Conservation (phyloP, 768 basidiomycete genomes). For the Hypholoma sublateritium region DNA sequence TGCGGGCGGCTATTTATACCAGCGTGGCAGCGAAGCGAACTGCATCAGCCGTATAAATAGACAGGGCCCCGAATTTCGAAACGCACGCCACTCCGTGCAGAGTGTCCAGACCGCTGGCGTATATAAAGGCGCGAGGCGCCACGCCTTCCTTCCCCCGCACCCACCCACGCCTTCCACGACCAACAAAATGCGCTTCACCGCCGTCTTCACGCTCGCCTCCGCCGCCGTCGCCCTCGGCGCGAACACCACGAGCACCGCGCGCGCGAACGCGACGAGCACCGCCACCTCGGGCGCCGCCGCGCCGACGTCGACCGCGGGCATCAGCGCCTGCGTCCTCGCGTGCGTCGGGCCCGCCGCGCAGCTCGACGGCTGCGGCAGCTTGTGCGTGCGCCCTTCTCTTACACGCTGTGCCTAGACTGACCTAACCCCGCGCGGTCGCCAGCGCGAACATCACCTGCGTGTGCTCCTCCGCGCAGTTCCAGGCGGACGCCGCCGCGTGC, state of each 20-base stretch:
- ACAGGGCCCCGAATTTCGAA: too few relatives aligned
- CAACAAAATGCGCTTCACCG: not conserved
- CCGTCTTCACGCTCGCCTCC: not conserved
- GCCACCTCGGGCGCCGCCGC: not conserved
- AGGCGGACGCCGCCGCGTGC: slow-evolving; percentile 16
- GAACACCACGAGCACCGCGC: not conserved
- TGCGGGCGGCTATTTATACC: too few relatives aligned
- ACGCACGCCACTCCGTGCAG: too few relatives aligned
- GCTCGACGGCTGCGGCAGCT: not conserved
- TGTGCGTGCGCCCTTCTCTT: not conserved
- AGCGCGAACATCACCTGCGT: slow-evolving; percentile 15
- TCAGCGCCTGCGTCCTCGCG: not conserved
- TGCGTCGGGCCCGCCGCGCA: not conserved
- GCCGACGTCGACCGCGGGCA: not conserved
- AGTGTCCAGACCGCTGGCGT: too few relatives aligned
- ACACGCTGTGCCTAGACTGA: too few relatives aligned
- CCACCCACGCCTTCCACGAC: too few relatives aligned
- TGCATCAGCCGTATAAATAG: too few relatives aligned
- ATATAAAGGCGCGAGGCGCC: too few relatives aligned
- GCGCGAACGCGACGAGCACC: not conserved
- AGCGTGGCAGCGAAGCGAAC: too few relatives aligned
- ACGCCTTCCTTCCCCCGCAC: too few relatives aligned
- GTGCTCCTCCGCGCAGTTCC: slow-evolving; percentile 17
- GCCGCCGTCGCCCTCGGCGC: not conserved
- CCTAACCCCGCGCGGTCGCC: too few relatives aligned